A percentile compares a stretch with the other conserved stretches of the same genome.
Conservation (phyloP, 768 basidiomycete genomes). For the Rhodotorula sphaerocarpa region DNA sequence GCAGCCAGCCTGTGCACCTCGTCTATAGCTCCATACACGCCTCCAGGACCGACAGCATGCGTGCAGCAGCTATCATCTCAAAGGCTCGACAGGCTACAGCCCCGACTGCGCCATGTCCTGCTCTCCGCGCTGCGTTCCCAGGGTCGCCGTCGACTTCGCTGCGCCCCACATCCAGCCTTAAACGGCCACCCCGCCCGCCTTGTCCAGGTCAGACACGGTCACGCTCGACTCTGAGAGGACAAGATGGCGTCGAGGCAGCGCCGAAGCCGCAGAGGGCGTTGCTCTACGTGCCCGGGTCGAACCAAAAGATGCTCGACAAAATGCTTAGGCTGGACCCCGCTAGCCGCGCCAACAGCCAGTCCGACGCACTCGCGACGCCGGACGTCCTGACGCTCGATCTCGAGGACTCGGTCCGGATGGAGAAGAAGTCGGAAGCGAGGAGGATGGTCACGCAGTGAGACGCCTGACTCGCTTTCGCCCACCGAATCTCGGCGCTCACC, state of each 20-base stretch:
- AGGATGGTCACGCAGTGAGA: background rate
- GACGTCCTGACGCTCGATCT: conserved; percentile 76
- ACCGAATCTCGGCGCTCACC: background rate
- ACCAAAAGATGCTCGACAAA: conserved; percentile 61
- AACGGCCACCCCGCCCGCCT: too few species aligned
- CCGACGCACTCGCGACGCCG: conserved; percentile 46
- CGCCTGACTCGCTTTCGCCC: background rate
- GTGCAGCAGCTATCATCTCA: too few species aligned
- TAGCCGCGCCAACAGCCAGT: conserved; percentile 37
- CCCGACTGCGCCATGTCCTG: too few species aligned
- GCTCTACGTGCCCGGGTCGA: conserved; percentile 61
- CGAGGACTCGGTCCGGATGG: conserved; percentile 73
- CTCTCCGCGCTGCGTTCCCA: too few species aligned
- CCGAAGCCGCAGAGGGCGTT: conserved; percentile 5
- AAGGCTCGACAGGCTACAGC: too few species aligned
- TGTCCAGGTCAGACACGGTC: background rate
- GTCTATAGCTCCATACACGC: too few species aligned
- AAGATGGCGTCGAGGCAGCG: background rate
- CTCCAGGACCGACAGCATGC: too few species aligned
- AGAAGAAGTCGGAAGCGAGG: conserved; percentile 51
- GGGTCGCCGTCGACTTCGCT: too few species aligned
- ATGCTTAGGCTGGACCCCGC: conserved; percentile 5
- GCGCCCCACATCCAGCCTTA: too few species aligned
- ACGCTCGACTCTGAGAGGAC: background rate
- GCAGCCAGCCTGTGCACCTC: too few species aligned